Conservation (phyloP, 768 basidiomycete species). For the Pluteus cervinus region DNA sequence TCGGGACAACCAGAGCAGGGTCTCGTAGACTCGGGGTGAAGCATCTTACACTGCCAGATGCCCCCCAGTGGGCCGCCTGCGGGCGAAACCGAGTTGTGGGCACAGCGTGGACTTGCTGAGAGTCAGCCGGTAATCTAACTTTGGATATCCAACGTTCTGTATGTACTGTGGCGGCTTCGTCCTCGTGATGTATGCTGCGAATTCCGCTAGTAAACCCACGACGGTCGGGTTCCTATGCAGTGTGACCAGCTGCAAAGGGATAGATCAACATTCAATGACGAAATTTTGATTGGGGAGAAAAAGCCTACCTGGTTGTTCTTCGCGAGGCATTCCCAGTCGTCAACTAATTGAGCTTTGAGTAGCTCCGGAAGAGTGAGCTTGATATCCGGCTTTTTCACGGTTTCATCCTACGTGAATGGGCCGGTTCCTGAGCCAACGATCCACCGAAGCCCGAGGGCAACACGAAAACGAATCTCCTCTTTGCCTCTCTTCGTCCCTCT, state of each 20-base stretch:
- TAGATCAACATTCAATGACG: not conserved
- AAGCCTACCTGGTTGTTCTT: conserved; percentile 79
- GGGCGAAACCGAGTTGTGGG: too few relatives aligned
- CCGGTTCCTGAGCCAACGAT: conserved; percentile 2
- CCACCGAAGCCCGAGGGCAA: conserved; percentile 2
- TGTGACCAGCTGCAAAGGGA: conserved; percentile 59
- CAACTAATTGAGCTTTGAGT: conserved; percentile 86
- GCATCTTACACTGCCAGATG: too few relatives aligned
- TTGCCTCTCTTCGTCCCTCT: conserved; percentile 65
- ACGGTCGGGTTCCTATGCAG: conserved; percentile 81
- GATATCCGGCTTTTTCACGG: conserved; percentile 77
- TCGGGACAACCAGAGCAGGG: conserved; percentile 64
- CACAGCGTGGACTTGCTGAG: too few relatives aligned
- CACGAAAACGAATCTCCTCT: conserved; percentile 59
- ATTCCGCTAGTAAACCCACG: conserved; percentile 69
- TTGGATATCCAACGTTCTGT: too few relatives aligned
- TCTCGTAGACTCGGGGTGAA: too few relatives aligned
- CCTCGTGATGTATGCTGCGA: conserved; percentile 54
- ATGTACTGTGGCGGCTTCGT: conserved; percentile 46
- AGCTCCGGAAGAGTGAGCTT: conserved; percentile 85
- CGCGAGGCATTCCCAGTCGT: conserved; percentile 97
- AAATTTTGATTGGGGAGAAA: not conserved
- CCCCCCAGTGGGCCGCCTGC: conserved; percentile 1
- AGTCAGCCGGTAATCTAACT: too few relatives aligned
- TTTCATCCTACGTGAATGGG: conserved; percentile 60